phyloP scores from a whole-genome alignment of 352 stramenopile species.

The Aphanomyces invadans region DNA sequence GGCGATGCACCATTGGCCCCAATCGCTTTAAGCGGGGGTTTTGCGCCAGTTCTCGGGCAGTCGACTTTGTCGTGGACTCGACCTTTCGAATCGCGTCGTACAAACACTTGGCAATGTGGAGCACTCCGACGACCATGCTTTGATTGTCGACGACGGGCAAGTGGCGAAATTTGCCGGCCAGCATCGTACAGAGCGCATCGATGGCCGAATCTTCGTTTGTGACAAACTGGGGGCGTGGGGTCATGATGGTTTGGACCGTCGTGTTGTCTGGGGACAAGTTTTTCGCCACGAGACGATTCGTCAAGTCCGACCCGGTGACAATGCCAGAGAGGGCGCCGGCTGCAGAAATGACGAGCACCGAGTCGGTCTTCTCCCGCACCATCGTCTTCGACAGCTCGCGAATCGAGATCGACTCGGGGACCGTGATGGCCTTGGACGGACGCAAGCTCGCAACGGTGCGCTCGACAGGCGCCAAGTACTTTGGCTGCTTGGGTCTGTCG shows the following conservation, averaged over 20 bases:
- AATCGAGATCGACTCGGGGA: conserved; percentile 70
- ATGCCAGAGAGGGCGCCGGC: conserved; percentile 90
- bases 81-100: conserved; percentile 98
- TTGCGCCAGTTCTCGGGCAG: conserved; percentile 27
- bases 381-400: conserved; percentile 83
- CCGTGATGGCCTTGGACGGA: conserved; percentile 85
- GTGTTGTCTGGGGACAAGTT: conserved; percentile 67
- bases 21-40: conserved; percentile 45
- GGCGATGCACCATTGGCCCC: conserved; percentile 80
- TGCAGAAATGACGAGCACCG: conserved; percentile 87
- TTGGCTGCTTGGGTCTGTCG: neutral
- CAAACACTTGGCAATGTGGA: conserved; percentile 98
- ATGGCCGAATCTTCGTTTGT: conserved; percentile 75
- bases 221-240: conserved; percentile 74
- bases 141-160: conserved; percentile 72
- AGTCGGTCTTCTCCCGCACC: conserved; percentile 85
- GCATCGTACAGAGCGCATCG: conserved; percentile 75
- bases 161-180: conserved; percentile 84
- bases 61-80: conserved; percentile 74
- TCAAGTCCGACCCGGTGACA: conserved; percentile 90
- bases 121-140: conserved; percentile 88
- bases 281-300: conserved; percentile 68
- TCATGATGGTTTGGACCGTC: conserved; percentile 74
- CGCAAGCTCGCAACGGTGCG: conserved; percentile 74
- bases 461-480: conserved; percentile 34